Evolutionary conservation across 2,329 filamentous ascomycete genomes (phyloP), one percentile per base, ranked within the genome.

Genomic region (Aspergillus fumigatus): DNA sequence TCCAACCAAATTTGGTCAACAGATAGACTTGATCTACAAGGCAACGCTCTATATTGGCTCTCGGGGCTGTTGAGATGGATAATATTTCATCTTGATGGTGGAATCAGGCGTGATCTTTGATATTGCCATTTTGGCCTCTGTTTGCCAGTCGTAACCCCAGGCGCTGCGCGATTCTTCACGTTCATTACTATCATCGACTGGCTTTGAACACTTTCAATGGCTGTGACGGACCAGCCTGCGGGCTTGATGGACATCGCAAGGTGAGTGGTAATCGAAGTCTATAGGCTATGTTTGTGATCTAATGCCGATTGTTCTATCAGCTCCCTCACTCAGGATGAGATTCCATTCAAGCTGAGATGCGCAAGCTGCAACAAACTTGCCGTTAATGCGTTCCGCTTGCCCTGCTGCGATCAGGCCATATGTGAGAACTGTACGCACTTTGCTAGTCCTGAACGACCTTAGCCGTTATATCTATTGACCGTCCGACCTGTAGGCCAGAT

Each of bases 291-390:
- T 51, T 51, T 4, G 4, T 27, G 17, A 38, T 41, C 50, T 48
- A 45, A 54, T 55, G 29, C 40, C 21, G 40, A 25, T 47, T 8
- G 23, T 19, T 14, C 32, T 14, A 23, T 52, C 38, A 95, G 91
- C 73, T 88, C 89, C 51, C 81, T 96, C 58, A 79, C 85, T 21
- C 84, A 88, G 62, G 90, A 93, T 67, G 90, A 94, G 60, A 92
- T 97, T 56, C 94, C 94, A n/a, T 91, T 92, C 68, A 97, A 96
- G 80, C 83, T 99, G 62, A 89, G 92, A 75, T 99, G 94, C 80
- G 91, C 91, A 52, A 90, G 91, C 65, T 99, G 94, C 77, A 94
- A 89, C 77, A 92, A 90, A 73, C 82, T 97, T 57, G 92, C 92
- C 29, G 80, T 96, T 62, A 95, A 97, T 72, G 90, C 93, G 8